Evolutionary conservation across 768 basidiomycete species (phyloP).

Genomic region (Calocybe cyanea): DNA sequence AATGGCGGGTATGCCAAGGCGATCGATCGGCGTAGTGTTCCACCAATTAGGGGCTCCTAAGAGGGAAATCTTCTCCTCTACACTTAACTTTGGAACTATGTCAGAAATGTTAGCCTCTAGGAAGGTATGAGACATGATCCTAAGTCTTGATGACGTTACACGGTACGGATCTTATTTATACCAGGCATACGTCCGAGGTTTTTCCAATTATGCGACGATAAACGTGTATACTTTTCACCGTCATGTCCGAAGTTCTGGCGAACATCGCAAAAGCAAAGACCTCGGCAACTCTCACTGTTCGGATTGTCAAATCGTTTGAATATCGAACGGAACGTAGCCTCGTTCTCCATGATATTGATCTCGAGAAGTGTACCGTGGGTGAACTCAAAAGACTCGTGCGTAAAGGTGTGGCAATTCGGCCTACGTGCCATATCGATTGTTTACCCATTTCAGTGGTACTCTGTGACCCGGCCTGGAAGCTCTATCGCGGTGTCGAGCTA

Average conservation of each 20-base stretch:
- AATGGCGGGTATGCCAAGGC: constrained; percentile 61
- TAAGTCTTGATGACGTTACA: too few species aligned
- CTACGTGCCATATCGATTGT: constrained; percentile 7
- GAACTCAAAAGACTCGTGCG: constrained; percentile 69
- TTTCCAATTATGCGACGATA: background rate
- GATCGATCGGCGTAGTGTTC: constrained; percentile 56
- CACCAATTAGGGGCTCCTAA: constrained; percentile 69
- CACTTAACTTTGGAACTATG: constrained; percentile 50
- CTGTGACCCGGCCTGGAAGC: constrained; percentile 80
- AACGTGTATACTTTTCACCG: background rate
- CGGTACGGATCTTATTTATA: background rate
- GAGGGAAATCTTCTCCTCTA: constrained; percentile 61
- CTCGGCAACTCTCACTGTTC: constrained; percentile 81
- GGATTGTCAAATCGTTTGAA: constrained; percentile 93
- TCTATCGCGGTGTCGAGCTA: constrained; percentile 69
- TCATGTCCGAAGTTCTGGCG: constrained; percentile 42
- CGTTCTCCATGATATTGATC: constrained; percentile 78
- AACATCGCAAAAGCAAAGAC: constrained; percentile 67
- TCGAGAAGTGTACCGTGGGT: constrained; percentile 74
- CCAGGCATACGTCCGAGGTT: constrained; percentile 1
- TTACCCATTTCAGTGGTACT: constrained; percentile 57
- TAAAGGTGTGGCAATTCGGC: constrained; percentile 45
- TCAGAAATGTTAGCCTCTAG: constrained; percentile 48
- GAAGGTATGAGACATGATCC: constrained; percentile 38
- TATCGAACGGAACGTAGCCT: constrained; percentile 87